Evolutionary conservation across 139 green algal genomes (phyloP), one percentile per base, ranked within the genome.

Genomic region (Picochlorum costavermella): DNA sequence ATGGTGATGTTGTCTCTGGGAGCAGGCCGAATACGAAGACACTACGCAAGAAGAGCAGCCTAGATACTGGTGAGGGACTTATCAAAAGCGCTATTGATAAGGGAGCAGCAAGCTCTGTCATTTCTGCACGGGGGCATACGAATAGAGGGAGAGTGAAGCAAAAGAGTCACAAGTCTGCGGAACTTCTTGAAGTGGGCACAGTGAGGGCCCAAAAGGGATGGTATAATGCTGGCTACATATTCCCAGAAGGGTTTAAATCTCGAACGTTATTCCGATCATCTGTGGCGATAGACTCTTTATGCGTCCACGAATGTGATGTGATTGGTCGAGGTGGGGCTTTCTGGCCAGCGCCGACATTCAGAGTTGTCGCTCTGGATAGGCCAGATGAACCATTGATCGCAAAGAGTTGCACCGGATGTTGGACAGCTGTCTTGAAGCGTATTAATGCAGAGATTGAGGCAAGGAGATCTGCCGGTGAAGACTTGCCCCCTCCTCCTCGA

Each of bases 191-290:
- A 6, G 66, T 75, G 1, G 82, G 82, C 14, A 37, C n/a, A 17
- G 57, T 86, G 20, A 80, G 26, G 33, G 31, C 60, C 1, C 11
- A 56, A 26, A 56, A 53, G 23, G 60, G 81, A 3, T 95, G 88
- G 88, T 79, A 78, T 74, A 95, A 95, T 65, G 75, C 79, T 61
- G 90, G 90, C 49, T 96, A 96, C 77, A 95, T 96, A 69, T 96
- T 96, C 68, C 86, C 90, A 12, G 79, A 83, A 4, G 88, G 90
- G 61, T 96, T 94, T 79, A 73, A 81, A 43, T 80, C 72, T 0
- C 77, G 85, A 29, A 86, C 86, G 2, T 56, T 78, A 30, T 96
- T 96, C 84, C 71, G 87, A 44, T 84, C 59, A 44, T 69, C 51
- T 51, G 70, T 87, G 5, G 60, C 67, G 29, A 56, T 87, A 25